Base-by-base conservation (phyloP, 495 filamentous ascomycete species). In the Antarctomyces pellizariae region DNA sequence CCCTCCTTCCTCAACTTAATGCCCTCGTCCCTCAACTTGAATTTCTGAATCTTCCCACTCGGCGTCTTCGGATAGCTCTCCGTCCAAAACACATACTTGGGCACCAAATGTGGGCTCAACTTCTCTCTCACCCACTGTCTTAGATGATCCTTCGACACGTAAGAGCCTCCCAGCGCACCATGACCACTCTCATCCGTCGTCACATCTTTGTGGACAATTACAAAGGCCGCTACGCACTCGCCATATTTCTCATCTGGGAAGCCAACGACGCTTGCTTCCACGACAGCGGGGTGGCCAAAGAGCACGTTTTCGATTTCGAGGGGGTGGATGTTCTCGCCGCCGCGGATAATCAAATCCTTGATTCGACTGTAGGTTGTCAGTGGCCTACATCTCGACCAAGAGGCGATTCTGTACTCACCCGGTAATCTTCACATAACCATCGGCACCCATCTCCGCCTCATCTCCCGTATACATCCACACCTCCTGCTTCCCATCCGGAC, bases 31-130 rank as follows among this genome's bases (percentile, higher is more conserved):
- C 61, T 64, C 39, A 97, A 50, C 46, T 76, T 89, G 49, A 75
- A 93, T 48, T 92, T 93, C 54, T 92, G 79, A 22, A 97, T 86
- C 59, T 97, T 97, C 16, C 86, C 86, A 44, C 79, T 91, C 11
- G 79, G 75, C 12, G 86, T 97, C 57, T 91, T 93, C 5, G 86
- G 86, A 39, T 76, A 86, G 7, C 19, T 64, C 57, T 0, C 68
- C 62, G 1, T 75, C 57, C 76, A 90, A 48, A 90, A 93, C 17
- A 93, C 67, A 45, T 89, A 65, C 46, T 83, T 90, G 0, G 86
- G 86, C 27, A 77, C 79, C 60, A 56, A 54, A 54, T 93, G 84
- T 38, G 60, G 51, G 25, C 73, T 79, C 32, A 97, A 46, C 24
- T 60, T 60, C 36, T 51, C 52, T 18, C 59, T 50, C 5, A 93